These are phyloP conservation scores for Colletotrichum nymphaeae DNA, from an alignment of 2,329 filamentous ascomycete species.

Conservation along the genomic window DNA sequence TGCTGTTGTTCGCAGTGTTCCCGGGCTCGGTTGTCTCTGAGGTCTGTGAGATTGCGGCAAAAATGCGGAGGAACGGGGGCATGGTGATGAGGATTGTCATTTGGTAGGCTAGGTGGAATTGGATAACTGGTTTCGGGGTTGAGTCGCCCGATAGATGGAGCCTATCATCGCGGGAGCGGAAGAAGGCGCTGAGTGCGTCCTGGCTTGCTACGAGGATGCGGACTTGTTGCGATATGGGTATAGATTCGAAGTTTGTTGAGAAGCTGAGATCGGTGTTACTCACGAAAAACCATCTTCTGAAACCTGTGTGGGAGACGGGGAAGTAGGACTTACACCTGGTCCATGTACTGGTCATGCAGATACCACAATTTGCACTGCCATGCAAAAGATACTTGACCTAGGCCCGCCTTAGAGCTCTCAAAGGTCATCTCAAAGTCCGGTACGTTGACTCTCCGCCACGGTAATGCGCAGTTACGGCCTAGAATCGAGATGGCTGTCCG, in stretches of 20 bases:
- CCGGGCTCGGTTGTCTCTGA: not conserved
- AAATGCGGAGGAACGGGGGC: constrained; percentile 35
- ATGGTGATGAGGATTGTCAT: constrained; percentile 36
- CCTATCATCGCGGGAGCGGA: constrained; percentile 27
- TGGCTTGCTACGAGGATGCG: constrained; percentile 35
- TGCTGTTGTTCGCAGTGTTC: not conserved
- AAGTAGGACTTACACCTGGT: constrained; percentile 33
- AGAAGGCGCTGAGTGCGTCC: constrained; percentile 34
- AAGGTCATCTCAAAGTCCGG: constrained; percentile 32
- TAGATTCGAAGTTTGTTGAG: constrained; percentile 31
- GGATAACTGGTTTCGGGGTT: constrained; percentile 32
- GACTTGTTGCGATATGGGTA: constrained; percentile 34
- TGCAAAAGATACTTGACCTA: constrained; percentile 32
- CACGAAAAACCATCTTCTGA: too few relatives aligned
- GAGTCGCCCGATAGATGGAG: constrained; percentile 25
- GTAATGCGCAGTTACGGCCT: constrained; percentile 35
- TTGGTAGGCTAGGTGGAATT: constrained; percentile 36
- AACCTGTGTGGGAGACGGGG: not conserved
- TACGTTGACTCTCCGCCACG: constrained; percentile 36
- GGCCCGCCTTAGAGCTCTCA: constrained; percentile 21
- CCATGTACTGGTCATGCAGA: constrained; percentile 37
- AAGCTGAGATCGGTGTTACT: constrained; percentile 6
- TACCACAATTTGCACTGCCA: constrained; percentile 38
- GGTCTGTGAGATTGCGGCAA: constrained; percentile 19
- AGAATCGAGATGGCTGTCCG: constrained; percentile 36